phyloP scores from a whole-genome alignment of 495 filamentous ascomycete species.

The Halenospora varia region DNA sequence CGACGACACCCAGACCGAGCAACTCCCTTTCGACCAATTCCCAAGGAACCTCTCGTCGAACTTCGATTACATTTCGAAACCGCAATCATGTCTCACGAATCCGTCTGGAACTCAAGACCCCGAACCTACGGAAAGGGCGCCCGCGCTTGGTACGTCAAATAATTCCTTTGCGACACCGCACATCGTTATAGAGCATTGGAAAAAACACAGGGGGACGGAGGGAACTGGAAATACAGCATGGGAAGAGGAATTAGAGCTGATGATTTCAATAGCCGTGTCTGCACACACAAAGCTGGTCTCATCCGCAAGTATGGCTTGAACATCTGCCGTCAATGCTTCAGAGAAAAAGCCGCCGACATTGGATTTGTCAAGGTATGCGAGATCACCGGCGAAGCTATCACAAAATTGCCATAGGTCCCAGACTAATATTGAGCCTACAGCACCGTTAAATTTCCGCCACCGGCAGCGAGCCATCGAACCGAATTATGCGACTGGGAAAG shows the following conservation, averaged over 20 bases:
- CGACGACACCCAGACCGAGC: not conserved
- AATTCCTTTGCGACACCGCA: not conserved
- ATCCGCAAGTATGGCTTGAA: conserved; percentile 99
- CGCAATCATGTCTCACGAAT: conserved; percentile 89
- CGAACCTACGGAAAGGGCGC: conserved; percentile 95
- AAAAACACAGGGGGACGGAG: conserved; percentile 7
- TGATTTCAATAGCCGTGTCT: conserved; percentile 72
- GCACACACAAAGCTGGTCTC: conserved; percentile 89
- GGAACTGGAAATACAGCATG: no score
- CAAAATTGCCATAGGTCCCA: conserved; percentile 11
- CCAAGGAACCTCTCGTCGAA: not conserved
- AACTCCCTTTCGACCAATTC: not conserved
- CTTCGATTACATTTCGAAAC: conserved; percentile 5
- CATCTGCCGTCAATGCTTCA: conserved; percentile 99
- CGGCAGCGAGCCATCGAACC: conserved; percentile 7
- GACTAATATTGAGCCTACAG: conserved; percentile 30
- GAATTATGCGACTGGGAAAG: conserved; percentile 13
- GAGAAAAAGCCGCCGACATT: conserved; percentile 94
- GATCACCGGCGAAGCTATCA: not conserved
- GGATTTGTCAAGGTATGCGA: conserved; percentile 90
- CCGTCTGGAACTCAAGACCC: conserved; percentile 98
- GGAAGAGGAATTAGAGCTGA: conserved; percentile 13
- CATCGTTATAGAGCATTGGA: not conserved
- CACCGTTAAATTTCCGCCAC: conserved; percentile 43
- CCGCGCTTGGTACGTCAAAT: conserved; percentile 69